Conservation (phyloP, 2,329 filamentous ascomycete genomes). For the Mycosphaerella sp. region DNA sequence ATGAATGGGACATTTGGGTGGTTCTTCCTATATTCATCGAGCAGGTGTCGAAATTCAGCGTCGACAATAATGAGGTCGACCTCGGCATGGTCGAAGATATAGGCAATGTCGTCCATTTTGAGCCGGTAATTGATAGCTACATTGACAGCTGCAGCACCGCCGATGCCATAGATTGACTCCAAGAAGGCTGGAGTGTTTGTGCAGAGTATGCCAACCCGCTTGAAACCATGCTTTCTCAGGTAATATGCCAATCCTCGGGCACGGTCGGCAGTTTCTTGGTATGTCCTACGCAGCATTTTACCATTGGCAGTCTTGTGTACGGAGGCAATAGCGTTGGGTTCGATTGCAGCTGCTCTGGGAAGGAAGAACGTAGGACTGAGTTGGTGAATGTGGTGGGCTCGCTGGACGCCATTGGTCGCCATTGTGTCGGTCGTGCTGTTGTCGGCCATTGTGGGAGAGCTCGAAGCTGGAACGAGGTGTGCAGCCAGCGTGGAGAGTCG, state of each 20-base stretch:
- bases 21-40: conserved; percentile 58
- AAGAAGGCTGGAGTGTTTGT: conserved; percentile 95
- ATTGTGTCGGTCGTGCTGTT: conserved; percentile 22
- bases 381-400: conserved; percentile 58
- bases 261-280: conserved; percentile 76
- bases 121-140: conserved; percentile 69
- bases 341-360: conserved; percentile 77
- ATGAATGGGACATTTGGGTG: conserved; percentile 64
- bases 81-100: conserved; percentile 83
- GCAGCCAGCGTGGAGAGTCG: conserved; percentile 53
- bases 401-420: conserved; percentile 8
- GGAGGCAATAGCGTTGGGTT: conserved; percentile 56
- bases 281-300: conserved; percentile 66
- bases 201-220: conserved; percentile 75
- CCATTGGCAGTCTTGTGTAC: conserved; percentile 44
- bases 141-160: conserved; percentile 71
- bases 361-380: conserved; percentile 85
- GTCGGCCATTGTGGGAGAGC: conserved; percentile 26
- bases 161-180: conserved; percentile 82
- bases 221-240: conserved; percentile 64
- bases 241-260: conserved; percentile 85
- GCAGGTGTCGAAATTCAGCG: conserved; percentile 65
- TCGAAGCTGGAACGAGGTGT: conserved; percentile 36
- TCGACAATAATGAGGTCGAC: conserved; percentile 86
- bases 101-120: conserved; percentile 77